These are phyloP conservation scores for Porphyrellus cyaneotinctus DNA, from an alignment of 768 basidiomycete genomes.

Conservation along the genomic window DNA sequence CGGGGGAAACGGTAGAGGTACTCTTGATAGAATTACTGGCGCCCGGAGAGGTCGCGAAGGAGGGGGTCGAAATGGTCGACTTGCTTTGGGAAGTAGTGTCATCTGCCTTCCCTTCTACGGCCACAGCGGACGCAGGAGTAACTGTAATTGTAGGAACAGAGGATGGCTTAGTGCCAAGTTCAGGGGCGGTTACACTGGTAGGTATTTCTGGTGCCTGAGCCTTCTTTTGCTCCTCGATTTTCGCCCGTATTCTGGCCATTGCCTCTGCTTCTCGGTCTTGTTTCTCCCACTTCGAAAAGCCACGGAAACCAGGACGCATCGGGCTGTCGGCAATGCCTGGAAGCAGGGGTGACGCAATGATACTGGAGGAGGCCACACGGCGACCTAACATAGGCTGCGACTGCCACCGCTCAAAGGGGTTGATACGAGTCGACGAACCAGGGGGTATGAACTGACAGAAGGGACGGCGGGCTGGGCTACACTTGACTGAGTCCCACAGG, in stretches of 20 bases:
- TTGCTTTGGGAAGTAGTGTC: conserved; percentile 13
- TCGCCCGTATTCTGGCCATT: conserved; percentile 64
- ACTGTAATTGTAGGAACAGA: conserved; percentile 28
- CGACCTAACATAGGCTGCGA: conserved; percentile 37
- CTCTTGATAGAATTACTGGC: conserved; percentile 9
- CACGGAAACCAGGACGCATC: conserved; percentile 41
- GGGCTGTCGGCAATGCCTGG: conserved; percentile 51
- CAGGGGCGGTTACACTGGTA: conserved; percentile 23
- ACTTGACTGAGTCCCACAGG: conserved; percentile 59
- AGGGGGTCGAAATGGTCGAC: conserved; percentile 10
- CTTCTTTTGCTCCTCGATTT: conserved; percentile 44
- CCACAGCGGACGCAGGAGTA: conserved; percentile 22
- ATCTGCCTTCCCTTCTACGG: conserved; percentile 6
- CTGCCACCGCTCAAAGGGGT: conserved; percentile 43
- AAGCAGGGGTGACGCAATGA: conserved; percentile 24
- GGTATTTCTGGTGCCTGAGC: conserved; percentile 32
- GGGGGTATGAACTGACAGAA: conserved; percentile 47
- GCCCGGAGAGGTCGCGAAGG: conserved; percentile 8
- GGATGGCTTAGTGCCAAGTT: conserved; percentile 17
- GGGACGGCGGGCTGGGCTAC: conserved; percentile 39
- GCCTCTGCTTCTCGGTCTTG: conserved; percentile 80
- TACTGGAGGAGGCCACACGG: conserved; percentile 40
- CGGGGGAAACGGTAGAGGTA: background rate
- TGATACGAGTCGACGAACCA: conserved; percentile 42
- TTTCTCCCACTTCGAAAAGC: conserved; percentile 81